Evolutionary conservation across 345 rosid species (phyloP).

Genomic region (Salix viminalis): DNA sequence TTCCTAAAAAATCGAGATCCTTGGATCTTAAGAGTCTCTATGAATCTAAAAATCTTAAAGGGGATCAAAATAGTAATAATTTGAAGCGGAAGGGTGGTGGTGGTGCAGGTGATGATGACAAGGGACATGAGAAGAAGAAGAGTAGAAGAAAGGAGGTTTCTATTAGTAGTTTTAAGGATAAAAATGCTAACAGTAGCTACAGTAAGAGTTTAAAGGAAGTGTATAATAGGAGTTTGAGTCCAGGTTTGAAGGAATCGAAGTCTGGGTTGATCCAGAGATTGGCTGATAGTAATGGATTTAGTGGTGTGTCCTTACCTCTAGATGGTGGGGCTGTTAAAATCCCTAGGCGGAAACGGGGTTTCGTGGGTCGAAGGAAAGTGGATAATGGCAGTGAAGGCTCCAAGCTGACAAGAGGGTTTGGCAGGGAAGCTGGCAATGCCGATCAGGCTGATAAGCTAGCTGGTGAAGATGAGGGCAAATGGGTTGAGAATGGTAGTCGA

Average conservation of each 20-base stretch:
- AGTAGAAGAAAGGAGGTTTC: slow-evolving; percentile 52
- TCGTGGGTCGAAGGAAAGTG: slow-evolving; percentile 65
- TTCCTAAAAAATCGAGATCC: slow-evolving; percentile 72
- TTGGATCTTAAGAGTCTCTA: slow-evolving; percentile 91
- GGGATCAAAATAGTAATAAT: slow-evolving; percentile 33
- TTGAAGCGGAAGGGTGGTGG: slow-evolving; percentile 51
- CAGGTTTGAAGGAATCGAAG: slow-evolving; percentile 32
- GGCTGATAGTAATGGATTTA: slow-evolving; percentile 35
- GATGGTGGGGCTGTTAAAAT: slow-evolving; percentile 45
- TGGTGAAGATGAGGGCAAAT: slow-evolving; percentile 35
- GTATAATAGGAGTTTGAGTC: slow-evolving; percentile 39
- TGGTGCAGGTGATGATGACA: slow-evolving; percentile 35
- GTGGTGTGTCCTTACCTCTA: slow-evolving; percentile 45
- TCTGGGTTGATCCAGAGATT: slow-evolving; percentile 35
- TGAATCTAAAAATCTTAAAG: slow-evolving; percentile 41
- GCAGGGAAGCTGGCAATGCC: slow-evolving; percentile 28
- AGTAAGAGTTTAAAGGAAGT: slow-evolving; percentile 47
- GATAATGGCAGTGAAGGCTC: slow-evolving; percentile 34
- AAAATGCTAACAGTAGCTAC: slow-evolving; percentile 21
- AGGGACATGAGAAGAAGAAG: slow-evolving; percentile 53
- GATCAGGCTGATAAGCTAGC: slow-evolving; percentile 34
- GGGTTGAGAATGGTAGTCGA: slow-evolving; percentile 7
- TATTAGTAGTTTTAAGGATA: slow-evolving; percentile 47
- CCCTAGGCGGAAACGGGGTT: slow-evolving; percentile 83
- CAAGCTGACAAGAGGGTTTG: background rate